phyloP scores from a whole-genome alignment of 257 asterid genomes.

The Cruciata laevipes region DNA sequence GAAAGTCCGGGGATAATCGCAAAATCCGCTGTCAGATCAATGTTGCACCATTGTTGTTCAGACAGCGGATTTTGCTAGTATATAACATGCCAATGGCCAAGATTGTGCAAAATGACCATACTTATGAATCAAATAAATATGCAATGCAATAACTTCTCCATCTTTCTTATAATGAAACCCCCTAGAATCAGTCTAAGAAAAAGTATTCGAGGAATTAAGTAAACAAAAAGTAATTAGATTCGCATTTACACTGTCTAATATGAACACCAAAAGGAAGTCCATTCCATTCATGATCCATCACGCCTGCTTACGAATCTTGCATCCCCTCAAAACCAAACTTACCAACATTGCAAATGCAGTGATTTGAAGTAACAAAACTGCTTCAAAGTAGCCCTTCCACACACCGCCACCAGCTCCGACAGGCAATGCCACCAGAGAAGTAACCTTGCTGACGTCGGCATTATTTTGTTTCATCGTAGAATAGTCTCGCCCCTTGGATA shows the following conservation, averaged over 20 bases:
- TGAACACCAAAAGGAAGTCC: background rate
- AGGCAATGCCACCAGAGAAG: background rate
- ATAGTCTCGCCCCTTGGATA: background rate
- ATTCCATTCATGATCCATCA: background rate
- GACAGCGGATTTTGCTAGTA: background rate
- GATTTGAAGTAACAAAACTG: background rate
- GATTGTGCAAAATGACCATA: no score
- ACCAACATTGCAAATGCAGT: background rate
- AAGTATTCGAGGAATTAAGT: no score
- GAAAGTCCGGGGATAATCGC: background rate
- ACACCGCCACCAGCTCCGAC: background rate
- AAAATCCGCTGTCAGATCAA: background rate
- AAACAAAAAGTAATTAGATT: background rate
- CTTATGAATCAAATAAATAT: no score
- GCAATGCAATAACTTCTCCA: background rate
- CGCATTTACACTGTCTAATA: background rate
- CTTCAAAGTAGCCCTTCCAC: background rate
- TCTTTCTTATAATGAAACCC: background rate
- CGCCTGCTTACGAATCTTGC: background rate
- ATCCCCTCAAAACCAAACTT: background rate
- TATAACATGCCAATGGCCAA: no score
- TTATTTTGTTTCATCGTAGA: background rate
- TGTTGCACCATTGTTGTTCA: background rate
- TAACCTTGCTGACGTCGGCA: background rate
- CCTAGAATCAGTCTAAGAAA: background rate